Evolutionary conservation across 768 basidiomycete species (phyloP).

Genomic region (Tephrocybe sp.): DNA sequence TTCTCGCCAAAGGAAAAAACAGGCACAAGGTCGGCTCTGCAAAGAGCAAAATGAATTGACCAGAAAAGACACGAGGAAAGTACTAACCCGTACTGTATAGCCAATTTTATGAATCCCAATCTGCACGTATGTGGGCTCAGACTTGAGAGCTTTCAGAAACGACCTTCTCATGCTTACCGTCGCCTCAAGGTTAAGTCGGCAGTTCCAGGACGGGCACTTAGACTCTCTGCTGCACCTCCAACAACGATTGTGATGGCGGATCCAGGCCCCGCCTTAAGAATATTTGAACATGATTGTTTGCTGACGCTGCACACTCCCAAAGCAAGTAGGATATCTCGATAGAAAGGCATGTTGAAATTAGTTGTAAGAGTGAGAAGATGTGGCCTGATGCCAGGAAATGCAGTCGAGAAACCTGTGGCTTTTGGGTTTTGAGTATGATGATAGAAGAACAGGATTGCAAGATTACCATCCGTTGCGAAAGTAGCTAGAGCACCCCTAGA

Average conservation of each 20-base stretch:
- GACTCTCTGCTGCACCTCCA: slow-evolving; percentile 93
- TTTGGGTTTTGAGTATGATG: slow-evolving; percentile 3
- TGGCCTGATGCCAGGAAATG: slow-evolving; percentile 89
- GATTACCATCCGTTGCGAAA: slow-evolving; percentile 89
- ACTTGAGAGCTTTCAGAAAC: background rate
- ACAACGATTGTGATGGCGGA: slow-evolving; percentile 91
- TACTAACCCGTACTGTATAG: slow-evolving; percentile 84
- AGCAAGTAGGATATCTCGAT: slow-evolving; percentile 86
- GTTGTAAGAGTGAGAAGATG: slow-evolving; percentile 89
- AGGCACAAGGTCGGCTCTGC: slow-evolving; percentile 91
- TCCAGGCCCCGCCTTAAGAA: slow-evolving; percentile 63
- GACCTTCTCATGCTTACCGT: slow-evolving; percentile 52
- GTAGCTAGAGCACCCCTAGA: slow-evolving; percentile 89
- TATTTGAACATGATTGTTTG: slow-evolving; percentile 87
- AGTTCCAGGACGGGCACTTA: slow-evolving; percentile 95
- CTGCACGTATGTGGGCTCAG: slow-evolving; percentile 34
- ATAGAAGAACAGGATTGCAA: slow-evolving; percentile 1
- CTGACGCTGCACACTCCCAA: slow-evolving; percentile 94
- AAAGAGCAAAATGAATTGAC: background rate
- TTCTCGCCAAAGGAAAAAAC: slow-evolving; percentile 99
- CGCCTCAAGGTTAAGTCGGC: slow-evolving; percentile 82
- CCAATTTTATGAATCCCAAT: slow-evolving; percentile 93
- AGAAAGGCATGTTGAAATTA: slow-evolving; percentile 92
- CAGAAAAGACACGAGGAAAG: background rate
- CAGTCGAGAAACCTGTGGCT: slow-evolving; percentile 89